These are phyloP conservation scores for Oenanthe sinensis DNA, from an alignment of 129 eudicot genomes.

Conservation along the genomic window DNA sequence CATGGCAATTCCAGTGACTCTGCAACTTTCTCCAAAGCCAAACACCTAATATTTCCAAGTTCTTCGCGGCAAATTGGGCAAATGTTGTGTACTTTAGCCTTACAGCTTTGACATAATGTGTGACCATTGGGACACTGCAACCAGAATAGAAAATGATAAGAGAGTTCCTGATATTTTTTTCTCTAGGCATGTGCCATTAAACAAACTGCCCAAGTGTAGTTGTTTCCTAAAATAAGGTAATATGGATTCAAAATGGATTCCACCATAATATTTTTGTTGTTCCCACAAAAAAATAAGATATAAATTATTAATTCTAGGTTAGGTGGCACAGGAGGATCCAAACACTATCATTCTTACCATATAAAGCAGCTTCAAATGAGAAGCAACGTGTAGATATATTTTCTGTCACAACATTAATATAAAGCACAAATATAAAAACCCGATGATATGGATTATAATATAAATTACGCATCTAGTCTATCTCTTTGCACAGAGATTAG, in stretches of 20 bases:
- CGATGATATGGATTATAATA: background rate
- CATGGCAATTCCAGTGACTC: constrained; percentile 39
- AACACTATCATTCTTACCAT: background rate
- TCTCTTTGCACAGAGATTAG: background rate
- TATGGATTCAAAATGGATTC: background rate
- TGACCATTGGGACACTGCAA: constrained; percentile 46
- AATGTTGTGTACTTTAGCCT: constrained; percentile 24
- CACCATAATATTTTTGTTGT: background rate
- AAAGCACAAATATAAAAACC: background rate
- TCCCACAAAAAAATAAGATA: background rate
- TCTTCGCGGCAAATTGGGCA: constrained; percentile 36
- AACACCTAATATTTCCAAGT: constrained; percentile 40
- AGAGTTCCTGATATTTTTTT: background rate
- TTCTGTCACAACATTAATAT: background rate
- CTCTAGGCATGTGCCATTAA: background rate
- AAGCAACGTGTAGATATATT: background rate
- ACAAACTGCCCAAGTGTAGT: background rate
- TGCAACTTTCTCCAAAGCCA: constrained; percentile 38
- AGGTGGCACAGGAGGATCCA: background rate
- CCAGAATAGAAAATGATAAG: background rate
- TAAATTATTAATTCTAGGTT: background rate
- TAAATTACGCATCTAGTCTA: background rate
- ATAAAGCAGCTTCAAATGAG: background rate
- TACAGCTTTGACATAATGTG: constrained; percentile 36
- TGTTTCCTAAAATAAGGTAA: no score